Conservation (phyloP, 768 basidiomycete genomes). For the Pulveroboletus sp. region DNA sequence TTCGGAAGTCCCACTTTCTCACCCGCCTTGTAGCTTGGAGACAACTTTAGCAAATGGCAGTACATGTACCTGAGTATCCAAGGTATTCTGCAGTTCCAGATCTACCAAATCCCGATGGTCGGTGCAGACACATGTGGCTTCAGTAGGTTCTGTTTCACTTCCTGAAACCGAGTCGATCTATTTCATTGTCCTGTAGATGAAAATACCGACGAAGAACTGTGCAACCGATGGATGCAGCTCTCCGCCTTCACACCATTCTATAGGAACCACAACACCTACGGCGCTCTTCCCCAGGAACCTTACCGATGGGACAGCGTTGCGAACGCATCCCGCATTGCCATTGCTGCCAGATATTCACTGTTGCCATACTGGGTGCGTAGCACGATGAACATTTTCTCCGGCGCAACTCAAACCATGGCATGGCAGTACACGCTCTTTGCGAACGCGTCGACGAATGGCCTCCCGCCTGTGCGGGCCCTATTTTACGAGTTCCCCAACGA, state of each 20-base stretch:
- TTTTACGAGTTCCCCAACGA: slow-evolving; percentile 79
- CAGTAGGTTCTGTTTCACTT: slow-evolving; percentile 16
- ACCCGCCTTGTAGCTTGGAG: slow-evolving; percentile 52
- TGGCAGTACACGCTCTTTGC: slow-evolving; percentile 70
- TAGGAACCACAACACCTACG: slow-evolving; percentile 69
- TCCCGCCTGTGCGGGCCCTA: slow-evolving; percentile 71
- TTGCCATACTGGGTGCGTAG: slow-evolving; percentile 74
- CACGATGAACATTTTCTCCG: neutral
- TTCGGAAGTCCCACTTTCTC: neutral
- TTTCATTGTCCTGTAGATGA: slow-evolving; percentile 25
- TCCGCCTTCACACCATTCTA: slow-evolving; percentile 81
- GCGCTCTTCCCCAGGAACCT: slow-evolving; percentile 74
- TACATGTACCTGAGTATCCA: slow-evolving; percentile 71
- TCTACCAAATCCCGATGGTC: slow-evolving; percentile 82
- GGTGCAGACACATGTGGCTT: slow-evolving; percentile 64
- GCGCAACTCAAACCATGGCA: neutral
- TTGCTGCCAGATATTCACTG: slow-evolving; percentile 66
- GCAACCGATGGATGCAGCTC: slow-evolving; percentile 86
- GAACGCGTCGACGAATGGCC: slow-evolving; percentile 59
- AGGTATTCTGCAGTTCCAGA: slow-evolving; percentile 78
- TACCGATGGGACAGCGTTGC: slow-evolving; percentile 82
- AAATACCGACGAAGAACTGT: slow-evolving; percentile 79
- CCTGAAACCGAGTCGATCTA: neutral
- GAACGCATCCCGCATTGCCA: slow-evolving; percentile 67
- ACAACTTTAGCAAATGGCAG: slow-evolving; percentile 74